phyloP scores from a whole-genome alignment of 2,329 filamentous ascomycete species.

The Ophiobolus disseminans region DNA sequence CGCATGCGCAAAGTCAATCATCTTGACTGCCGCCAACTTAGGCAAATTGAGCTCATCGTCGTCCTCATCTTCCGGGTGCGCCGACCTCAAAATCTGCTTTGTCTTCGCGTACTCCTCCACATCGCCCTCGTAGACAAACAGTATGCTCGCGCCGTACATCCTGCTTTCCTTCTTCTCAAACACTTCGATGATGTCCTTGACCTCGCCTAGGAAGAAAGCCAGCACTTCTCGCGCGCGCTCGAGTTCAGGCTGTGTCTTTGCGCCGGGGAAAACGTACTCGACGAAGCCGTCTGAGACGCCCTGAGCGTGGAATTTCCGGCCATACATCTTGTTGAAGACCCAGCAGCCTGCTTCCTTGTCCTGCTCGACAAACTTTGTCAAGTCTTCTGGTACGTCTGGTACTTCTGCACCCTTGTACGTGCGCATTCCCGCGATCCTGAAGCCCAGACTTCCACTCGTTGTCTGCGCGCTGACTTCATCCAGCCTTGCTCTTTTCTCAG shows the following conservation, averaged over 20 bases:
- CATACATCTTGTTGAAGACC: slow-evolving; percentile 71
- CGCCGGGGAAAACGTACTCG: slow-evolving; percentile 60
- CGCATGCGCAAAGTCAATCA: slow-evolving; percentile 98
- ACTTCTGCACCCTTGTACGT: slow-evolving; percentile 55
- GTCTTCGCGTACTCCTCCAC: slow-evolving; percentile 59
- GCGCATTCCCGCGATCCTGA: slow-evolving; percentile 71
- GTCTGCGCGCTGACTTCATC: slow-evolving; percentile 66
- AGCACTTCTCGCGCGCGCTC: slow-evolving; percentile 57
- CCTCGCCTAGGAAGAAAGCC: slow-evolving; percentile 51
- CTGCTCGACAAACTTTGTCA: slow-evolving; percentile 43
- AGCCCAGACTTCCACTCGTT: slow-evolving; percentile 66
- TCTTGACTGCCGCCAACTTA: slow-evolving; percentile 77
- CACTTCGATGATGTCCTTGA: slow-evolving; percentile 62
- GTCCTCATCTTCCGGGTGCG: slow-evolving; percentile 44
- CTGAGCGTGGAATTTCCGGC: slow-evolving; percentile 61
- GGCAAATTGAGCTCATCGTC: slow-evolving; percentile 59
- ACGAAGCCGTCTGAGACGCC: slow-evolving; percentile 66
- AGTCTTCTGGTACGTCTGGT: slow-evolving; percentile 27
- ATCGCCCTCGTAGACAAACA: slow-evolving; percentile 73
- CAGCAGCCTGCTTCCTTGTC: slow-evolving; percentile 62
- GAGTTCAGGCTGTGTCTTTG: slow-evolving; percentile 30
- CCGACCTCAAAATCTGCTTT: slow-evolving; percentile 36
- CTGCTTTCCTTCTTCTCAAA: slow-evolving; percentile 69
- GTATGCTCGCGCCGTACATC: slow-evolving; percentile 71
- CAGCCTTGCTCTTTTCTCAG: slow-evolving; percentile 64